Conservation (phyloP, 192 early-diverging fungal species). For the Coemansia sp. region DNA sequence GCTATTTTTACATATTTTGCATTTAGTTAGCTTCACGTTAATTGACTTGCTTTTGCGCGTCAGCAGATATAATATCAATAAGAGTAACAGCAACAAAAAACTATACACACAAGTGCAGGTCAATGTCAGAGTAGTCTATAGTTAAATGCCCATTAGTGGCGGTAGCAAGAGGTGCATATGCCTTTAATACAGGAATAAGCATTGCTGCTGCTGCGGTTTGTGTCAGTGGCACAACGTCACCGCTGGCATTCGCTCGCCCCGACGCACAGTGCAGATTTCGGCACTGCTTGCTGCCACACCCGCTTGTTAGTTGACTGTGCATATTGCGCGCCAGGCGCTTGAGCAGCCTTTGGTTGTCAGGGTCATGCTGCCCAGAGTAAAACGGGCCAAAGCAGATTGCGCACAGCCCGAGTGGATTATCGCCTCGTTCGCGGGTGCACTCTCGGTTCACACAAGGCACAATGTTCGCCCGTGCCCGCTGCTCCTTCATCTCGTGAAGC, state of each 20-base stretch:
- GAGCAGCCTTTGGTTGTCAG: constrained; percentile 68
- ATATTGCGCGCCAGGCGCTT: constrained; percentile 68
- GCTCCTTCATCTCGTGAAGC: constrained; percentile 62
- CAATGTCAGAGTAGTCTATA: constrained; percentile 35
- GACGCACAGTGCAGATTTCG: constrained; percentile 59
- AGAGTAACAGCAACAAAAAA: neutral
- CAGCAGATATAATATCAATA: neutral
- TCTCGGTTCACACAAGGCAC: constrained; percentile 72
- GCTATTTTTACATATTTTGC: constrained; percentile 35
- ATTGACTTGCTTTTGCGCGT: neutral
- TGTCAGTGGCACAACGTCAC: constrained; percentile 1
- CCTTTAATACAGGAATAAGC: constrained; percentile 35
- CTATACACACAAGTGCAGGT: constrained; percentile 39
- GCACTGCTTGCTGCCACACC: constrained; percentile 73
- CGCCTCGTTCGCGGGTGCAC: constrained; percentile 61
- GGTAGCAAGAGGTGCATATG: constrained; percentile 30
- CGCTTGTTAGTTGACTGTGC: constrained; percentile 75
- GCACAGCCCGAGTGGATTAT: constrained; percentile 69
- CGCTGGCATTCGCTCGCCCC: constrained; percentile 9
- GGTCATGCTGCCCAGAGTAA: constrained; percentile 76
- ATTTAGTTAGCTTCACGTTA: constrained; percentile 13
- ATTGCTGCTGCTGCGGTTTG: constrained; percentile 29
- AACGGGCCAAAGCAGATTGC: constrained; percentile 78
- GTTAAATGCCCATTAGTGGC: neutral
- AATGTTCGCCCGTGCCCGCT: constrained; percentile 58